These are phyloP conservation scores for Backusella circina DNA, from an alignment of 192 early-diverging fungal species.

Conservation along the genomic window DNA sequence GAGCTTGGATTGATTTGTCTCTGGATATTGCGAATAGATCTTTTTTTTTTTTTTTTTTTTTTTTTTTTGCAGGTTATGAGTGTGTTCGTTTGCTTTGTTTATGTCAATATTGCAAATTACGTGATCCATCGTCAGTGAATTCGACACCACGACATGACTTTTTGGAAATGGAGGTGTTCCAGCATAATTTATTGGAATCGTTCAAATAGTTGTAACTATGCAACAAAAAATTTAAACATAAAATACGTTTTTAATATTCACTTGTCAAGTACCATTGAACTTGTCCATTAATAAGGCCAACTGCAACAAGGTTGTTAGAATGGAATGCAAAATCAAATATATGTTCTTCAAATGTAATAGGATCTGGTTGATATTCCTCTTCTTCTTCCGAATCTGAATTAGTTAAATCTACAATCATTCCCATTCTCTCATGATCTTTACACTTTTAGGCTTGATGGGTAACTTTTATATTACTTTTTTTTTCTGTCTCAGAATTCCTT, in stretches of 20 bases:
- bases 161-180: constrained; percentile 61
- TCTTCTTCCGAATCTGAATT: constrained; percentile 9
- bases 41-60: background rate
- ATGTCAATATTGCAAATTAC: constrained; percentile 23
- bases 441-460: background rate
- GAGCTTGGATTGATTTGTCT: constrained; percentile 78
- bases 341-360: constrained; percentile 44
- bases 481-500: background rate
- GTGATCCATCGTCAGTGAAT: constrained; percentile 73
- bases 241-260: background rate
- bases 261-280: constrained; percentile 55
- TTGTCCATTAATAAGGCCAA: constrained; percentile 71
- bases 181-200: constrained; percentile 41
- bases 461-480: background rate
- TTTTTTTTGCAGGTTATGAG: background rate
- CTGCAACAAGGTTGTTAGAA: constrained; percentile 63
- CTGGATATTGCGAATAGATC: constrained; percentile 56
- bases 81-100: background rate
- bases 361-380: constrained; percentile 31
- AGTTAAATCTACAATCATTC: constrained; percentile 1
- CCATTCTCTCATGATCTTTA: background rate
- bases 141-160: constrained; percentile 87
- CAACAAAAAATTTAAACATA: background rate
- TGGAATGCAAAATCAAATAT: constrained; percentile 70
- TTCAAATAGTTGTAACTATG: constrained; percentile 16